Evolutionary conservation across 768 basidiomycete genomes (phyloP).

Genomic region (Suillus alpinus): DNA sequence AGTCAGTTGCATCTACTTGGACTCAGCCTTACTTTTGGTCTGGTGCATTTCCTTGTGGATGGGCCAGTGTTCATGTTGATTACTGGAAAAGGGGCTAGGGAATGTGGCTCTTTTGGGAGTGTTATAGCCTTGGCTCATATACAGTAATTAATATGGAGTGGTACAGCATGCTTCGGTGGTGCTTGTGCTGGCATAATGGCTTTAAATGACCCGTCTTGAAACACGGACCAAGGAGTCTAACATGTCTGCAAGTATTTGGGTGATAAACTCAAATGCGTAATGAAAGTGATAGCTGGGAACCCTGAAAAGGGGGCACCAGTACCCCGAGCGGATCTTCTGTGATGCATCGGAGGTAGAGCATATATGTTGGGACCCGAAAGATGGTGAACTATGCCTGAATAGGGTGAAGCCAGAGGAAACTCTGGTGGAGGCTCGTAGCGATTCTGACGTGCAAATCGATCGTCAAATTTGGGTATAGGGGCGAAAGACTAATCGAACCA

Average conservation of each 20-base stretch:
- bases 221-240: too few relatives aligned
- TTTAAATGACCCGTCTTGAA: too few relatives aligned
- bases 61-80: slow-evolving; percentile 61
- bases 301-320: slow-evolving; percentile 66
- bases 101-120: slow-evolving; percentile 62
- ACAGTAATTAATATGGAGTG: too few relatives aligned
- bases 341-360: slow-evolving; percentile 78
- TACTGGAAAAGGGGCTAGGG: slow-evolving; percentile 55
- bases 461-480: slow-evolving; percentile 94
- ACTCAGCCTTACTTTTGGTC: slow-evolving; percentile 52
- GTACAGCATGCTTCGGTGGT: slow-evolving; percentile 71
- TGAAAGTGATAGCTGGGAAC: slow-evolving; percentile 71
- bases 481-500: slow-evolving; percentile 96
- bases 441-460: slow-evolving; percentile 97
- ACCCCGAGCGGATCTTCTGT: slow-evolving; percentile 72
- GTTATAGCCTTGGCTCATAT: slow-evolving; percentile 70
- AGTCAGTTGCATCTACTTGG: slow-evolving; percentile 71
- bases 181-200: slow-evolving; percentile 78
- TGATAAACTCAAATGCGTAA: slow-evolving; percentile 65
- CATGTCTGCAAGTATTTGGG: too few relatives aligned
- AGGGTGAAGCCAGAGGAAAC: slow-evolving; percentile 95
- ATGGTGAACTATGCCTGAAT: slow-evolving; percentile 89
- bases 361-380: slow-evolving; percentile 86
- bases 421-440: slow-evolving; percentile 94
- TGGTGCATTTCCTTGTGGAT: slow-evolving; percentile 44